Evolutionary conservation across 768 basidiomycete genomes (phyloP).

Genomic region (Mycena kentingensis): DNA sequence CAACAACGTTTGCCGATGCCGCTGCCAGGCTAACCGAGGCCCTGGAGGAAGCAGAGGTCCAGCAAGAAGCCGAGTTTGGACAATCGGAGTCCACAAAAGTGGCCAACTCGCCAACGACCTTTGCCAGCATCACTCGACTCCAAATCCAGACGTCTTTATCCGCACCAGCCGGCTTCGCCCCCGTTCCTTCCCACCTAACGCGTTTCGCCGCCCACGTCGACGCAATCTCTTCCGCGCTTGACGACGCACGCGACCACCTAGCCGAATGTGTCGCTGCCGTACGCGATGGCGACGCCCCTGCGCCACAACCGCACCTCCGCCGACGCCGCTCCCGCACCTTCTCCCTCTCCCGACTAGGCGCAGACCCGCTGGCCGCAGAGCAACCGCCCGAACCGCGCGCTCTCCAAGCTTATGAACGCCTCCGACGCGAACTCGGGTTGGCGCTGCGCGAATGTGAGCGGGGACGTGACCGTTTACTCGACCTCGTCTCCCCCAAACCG

Average conservation of each 20-base stretch:
- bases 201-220: constrained; percentile 77
- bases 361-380: constrained; percentile 14
- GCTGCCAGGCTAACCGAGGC: constrained; percentile 62
- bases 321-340: constrained; percentile 22
- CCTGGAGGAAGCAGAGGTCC: constrained; percentile 61
- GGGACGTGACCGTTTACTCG: constrained; percentile 64
- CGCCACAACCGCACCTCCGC: constrained; percentile 21
- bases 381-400: constrained; percentile 49
- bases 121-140: too few species aligned
- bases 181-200: constrained; percentile 66
- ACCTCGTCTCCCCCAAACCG: constrained; percentile 52
- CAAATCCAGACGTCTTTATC: constrained; percentile 22
- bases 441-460: constrained; percentile 83
- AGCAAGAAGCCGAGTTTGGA: constrained; percentile 51
- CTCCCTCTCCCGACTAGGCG: constrained; percentile 4
- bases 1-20: constrained; percentile 66
- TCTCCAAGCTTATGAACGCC: constrained; percentile 70
- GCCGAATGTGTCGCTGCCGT: constrained; percentile 62
- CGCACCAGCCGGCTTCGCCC: constrained; percentile 54
- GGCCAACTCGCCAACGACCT: constrained; percentile 3
- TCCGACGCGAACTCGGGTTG: constrained; percentile 74
- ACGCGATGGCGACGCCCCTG: constrained; percentile 38
- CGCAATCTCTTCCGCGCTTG: constrained; percentile 64
- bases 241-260: constrained; percentile 70
- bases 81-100: constrained; percentile 43